Evolutionary conservation across 768 basidiomycete genomes (phyloP), one percentile per base, ranked within the genome.

Genomic region (Kwoniella europaea): DNA sequence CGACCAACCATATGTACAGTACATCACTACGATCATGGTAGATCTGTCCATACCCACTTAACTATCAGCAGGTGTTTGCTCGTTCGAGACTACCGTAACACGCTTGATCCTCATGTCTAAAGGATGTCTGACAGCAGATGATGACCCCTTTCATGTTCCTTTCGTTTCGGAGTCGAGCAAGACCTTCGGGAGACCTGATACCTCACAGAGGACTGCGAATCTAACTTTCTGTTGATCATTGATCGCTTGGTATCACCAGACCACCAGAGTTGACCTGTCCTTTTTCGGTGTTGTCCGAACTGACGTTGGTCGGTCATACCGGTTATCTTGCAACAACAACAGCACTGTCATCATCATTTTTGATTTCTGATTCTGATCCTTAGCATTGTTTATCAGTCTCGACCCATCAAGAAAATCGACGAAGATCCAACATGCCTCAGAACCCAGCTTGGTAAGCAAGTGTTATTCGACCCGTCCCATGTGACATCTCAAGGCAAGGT

Each of bases 361-460:
- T 1, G 0, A 15, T 18, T 10, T 50, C 9, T 6, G 7, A 6
- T 50, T 50, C 13, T 50, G 13, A 18, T 50, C 5, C 13, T 50
- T 50, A 15, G 3, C 10, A 18, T 50, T 50, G 46, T 50, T 1
- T 50, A 35, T 35, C 35, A 35, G 4, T 6, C 46, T 50, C 10
- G 13, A 50, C 46, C 35, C 35, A 7, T 4, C 35, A 50, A 13
- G 46, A 50, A 18, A 9, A 50, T 50, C 46, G 0, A 15, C 27
- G 59, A 46, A 43, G 4, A 6, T n/a, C 16, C 42, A 35, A 15
- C 13, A 61, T 61, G 59, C 53, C 63, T 4, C 72, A 78, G 2
- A 78, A 76, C 55, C 75, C 79, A 10, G 29, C 74, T 15, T 80
- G 79, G 79, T 80, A 59, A 70, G 71, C 5, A 22, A 52, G 35